Percentiles rank a stretch among this genome's conserved stretches.
phyloP scores from a whole-genome alignment of 2,329 filamentous ascomycete species.

The Colletotrichum musicola region DNA sequence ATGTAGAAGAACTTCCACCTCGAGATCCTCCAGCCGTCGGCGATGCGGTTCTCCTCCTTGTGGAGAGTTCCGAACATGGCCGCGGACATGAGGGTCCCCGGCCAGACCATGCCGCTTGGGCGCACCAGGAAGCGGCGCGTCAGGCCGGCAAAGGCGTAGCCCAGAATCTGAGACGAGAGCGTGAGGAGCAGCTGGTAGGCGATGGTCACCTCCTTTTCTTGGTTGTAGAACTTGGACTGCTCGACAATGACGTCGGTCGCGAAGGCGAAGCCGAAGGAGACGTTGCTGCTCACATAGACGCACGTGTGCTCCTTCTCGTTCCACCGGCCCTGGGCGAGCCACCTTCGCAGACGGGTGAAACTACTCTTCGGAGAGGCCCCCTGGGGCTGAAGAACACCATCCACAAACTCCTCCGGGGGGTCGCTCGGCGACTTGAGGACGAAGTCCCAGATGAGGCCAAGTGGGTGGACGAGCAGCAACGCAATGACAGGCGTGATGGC shows the following conservation, averaged over 20 bases:
- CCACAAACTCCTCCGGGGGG: conserved; percentile 52
- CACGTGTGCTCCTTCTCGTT: conserved; percentile 92
- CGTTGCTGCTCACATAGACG: conserved; percentile 90
- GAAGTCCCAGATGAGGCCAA: conserved; percentile 84
- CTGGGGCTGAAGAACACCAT: conserved; percentile 46
- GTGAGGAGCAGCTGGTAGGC: conserved; percentile 85
- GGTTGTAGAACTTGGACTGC: conserved; percentile 89
- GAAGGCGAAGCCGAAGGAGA: conserved; percentile 90
- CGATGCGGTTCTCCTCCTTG: conserved; percentile 84
- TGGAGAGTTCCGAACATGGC: conserved; percentile 91
- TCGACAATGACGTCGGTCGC: conserved; percentile 92
- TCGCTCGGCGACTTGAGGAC: conserved; percentile 64
- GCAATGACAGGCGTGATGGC: conserved; percentile 92
- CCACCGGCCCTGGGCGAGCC: conserved; percentile 85
- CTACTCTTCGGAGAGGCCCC: conserved; percentile 27
- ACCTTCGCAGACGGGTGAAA: conserved; percentile 69
- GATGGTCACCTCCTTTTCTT: conserved; percentile 73
- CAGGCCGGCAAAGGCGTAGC: conserved; percentile 87
- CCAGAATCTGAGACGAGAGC: conserved; percentile 86
- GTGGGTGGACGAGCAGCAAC: conserved; percentile 84
- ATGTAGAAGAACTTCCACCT: conserved; percentile 87
- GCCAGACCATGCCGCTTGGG: conserved; percentile 93
- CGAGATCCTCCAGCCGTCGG: conserved; percentile 85
- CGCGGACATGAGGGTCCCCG: conserved; percentile 87
- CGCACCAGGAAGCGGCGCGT: conserved; percentile 85